These are phyloP conservation scores for Xylariaceae sp. DNA, from an alignment of 2,329 filamentous ascomycete genomes.

Conservation along the genomic window DNA sequence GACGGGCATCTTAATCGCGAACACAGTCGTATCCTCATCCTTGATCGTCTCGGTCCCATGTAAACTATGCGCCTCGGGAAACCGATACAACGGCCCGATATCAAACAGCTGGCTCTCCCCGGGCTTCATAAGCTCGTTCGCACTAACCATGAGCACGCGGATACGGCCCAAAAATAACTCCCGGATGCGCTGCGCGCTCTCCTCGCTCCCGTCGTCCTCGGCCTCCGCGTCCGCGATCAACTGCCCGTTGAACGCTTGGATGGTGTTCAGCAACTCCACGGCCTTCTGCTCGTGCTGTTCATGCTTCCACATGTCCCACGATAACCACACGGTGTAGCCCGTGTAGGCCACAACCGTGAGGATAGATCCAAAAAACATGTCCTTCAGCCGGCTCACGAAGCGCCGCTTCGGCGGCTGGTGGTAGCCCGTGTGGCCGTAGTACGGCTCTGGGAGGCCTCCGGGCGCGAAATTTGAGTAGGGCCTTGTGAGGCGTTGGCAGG, in stretches of 20 bases:
- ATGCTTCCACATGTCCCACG: neutral
- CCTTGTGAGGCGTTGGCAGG: neutral
- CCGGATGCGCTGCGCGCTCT: neutral
- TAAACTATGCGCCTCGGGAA: neutral
- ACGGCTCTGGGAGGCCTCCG: neutral
- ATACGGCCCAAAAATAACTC: neutral
- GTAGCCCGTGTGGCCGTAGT: neutral
- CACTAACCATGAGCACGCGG: neutral
- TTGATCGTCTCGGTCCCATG: neutral
- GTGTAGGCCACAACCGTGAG: neutral
- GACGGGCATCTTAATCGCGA: neutral
- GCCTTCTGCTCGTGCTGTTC: neutral
- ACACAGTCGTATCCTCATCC: neutral
- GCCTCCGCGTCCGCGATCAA: neutral
- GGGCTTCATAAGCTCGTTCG: neutral
- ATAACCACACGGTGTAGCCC: neutral
- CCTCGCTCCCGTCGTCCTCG: constrained; percentile 1
- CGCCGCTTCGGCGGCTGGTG: constrained; percentile 1
- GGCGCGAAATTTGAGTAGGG: constrained; percentile 14
- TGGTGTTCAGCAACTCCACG: rapidly evolving
- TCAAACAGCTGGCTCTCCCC: neutral
- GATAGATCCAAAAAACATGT: constrained; percentile 10
- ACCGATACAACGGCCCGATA: constrained; percentile 2
- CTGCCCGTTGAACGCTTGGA: neutral
- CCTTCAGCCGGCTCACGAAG: constrained; percentile 3